Percentiles rank a stretch among this genome's conserved stretches.
Evolutionary conservation across 345 rosid species (phyloP).

Genomic region (Salix caprea): DNA sequence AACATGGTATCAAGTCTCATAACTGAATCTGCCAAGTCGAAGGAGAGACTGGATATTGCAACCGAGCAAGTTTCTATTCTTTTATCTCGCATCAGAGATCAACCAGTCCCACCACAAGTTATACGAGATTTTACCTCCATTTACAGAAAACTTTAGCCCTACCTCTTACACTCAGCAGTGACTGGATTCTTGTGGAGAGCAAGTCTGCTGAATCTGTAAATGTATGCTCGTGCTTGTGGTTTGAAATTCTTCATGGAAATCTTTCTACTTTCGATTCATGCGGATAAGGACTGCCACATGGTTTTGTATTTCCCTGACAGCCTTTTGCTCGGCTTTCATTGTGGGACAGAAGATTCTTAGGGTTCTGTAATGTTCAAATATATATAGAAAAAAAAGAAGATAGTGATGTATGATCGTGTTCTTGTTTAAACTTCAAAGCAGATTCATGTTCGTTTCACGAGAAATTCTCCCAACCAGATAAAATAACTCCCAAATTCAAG

Average conservation of each 20-base stretch:
- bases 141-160: conserved; percentile 29
- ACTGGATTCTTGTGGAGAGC: conserved; percentile 7
- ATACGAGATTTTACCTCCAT: conserved; percentile 33
- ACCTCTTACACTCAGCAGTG: background rate
- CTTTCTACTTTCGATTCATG: background rate
- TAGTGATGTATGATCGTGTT: background rate
- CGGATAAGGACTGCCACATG: background rate
- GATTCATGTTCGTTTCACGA: background rate
- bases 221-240: background rate
- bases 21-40: conserved; percentile 70
- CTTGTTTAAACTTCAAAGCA: background rate
- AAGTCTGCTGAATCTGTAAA: background rate
- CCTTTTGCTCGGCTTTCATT: background rate
- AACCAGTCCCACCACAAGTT: conserved; percentile 44
- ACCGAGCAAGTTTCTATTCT: conserved; percentile 69
- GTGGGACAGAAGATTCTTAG: background rate
- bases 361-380: conserved; percentile 7
- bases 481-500: too few species aligned
- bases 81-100: conserved; percentile 71
- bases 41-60: conserved; percentile 77
- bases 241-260: background rate
- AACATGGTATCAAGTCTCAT: conserved; percentile 66
- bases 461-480: too few species aligned
- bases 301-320: background rate
- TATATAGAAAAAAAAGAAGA: background rate